Evolutionary conservation across 768 basidiomycete genomes (phyloP).

Genomic region (Collybia sp.): DNA sequence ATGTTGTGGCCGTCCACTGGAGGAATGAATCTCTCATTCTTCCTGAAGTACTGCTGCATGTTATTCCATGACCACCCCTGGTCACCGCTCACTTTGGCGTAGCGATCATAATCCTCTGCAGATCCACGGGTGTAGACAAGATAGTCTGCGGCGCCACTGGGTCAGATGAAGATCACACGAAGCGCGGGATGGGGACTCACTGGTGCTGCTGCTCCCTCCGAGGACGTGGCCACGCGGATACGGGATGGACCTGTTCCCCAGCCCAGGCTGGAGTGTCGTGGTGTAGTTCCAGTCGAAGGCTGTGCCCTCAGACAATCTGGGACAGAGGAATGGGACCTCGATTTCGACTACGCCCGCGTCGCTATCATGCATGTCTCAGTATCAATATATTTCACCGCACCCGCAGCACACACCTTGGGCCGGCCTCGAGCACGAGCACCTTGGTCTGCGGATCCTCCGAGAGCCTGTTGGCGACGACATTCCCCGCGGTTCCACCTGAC

Average conservation of each 20-base stretch:
- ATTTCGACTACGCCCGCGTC: slow-evolving; percentile 4
- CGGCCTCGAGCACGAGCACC: slow-evolving; percentile 11
- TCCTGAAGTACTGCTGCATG: slow-evolving; percentile 20
- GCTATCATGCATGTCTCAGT: not conserved
- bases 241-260: slow-evolving; percentile 14
- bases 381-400: not conserved
- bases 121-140: slow-evolving; percentile 29
- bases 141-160: slow-evolving; percentile 9
- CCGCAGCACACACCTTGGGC: slow-evolving; percentile 5
- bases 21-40: slow-evolving; percentile 21
- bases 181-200: slow-evolving; percentile 10
- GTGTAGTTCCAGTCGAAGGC: slow-evolving; percentile 18
- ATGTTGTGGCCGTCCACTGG: slow-evolving; percentile 26
- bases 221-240: slow-evolving; percentile 24
- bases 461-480: slow-evolving; percentile 10
- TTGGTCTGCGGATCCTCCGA: slow-evolving; percentile 5
- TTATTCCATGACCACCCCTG: slow-evolving; percentile 27
- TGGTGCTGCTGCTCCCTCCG: slow-evolving; percentile 26
- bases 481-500: slow-evolving; percentile 11
- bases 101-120: slow-evolving; percentile 26
- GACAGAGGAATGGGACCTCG: slow-evolving; percentile 7
- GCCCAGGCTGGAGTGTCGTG: slow-evolving; percentile 14
- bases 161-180: not conserved
- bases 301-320: not conserved
- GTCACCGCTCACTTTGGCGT: slow-evolving; percentile 22